phyloP scores from a whole-genome alignment of 2,329 filamentous ascomycete species.

The Colletotrichum ledebouriae region DNA sequence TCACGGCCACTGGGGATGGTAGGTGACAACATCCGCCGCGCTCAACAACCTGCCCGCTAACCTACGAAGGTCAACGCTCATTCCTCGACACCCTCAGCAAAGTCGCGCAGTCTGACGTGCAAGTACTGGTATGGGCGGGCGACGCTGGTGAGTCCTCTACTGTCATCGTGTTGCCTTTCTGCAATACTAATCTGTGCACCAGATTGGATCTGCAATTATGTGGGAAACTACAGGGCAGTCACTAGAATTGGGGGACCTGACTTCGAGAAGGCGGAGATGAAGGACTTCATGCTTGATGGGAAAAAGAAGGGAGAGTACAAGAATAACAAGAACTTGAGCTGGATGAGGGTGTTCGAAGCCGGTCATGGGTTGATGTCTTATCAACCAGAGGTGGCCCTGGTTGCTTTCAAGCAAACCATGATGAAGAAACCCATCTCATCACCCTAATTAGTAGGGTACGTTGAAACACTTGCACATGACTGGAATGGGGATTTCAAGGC shows the following conservation, averaged over 20 bases:
- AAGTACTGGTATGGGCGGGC: conserved; percentile 67
- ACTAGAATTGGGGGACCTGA: conserved; percentile 52
- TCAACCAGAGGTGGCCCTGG: conserved; percentile 41
- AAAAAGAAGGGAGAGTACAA: conserved; percentile 64
- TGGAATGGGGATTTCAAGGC: no score
- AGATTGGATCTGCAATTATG: conserved; percentile 72
- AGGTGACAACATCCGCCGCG: conserved; percentile 26
- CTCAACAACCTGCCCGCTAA: neutral
- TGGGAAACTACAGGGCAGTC: conserved; percentile 54
- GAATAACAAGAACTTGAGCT: conserved; percentile 62
- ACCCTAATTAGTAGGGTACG: neutral
- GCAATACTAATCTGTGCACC: neutral
- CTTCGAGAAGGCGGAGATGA: conserved; percentile 53
- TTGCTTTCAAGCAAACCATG: conserved; percentile 66
- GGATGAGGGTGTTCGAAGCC: conserved; percentile 61
- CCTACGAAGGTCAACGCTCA: conserved; percentile 54
- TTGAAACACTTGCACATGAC: no score
- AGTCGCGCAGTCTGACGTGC: conserved; percentile 62
- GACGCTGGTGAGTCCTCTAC: conserved; percentile 56
- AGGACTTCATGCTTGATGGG: conserved; percentile 62
- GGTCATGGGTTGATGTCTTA: conserved; percentile 53
- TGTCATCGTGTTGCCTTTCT: neutral
- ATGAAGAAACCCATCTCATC: conserved; percentile 58
- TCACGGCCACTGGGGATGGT: conserved; percentile 57
- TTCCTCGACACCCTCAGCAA: conserved; percentile 58